Evolutionary conservation across 164 flowering plant genomes (phyloP), one percentile per base, ranked within the genome.

Genomic region (Vitis riparia): DNA sequence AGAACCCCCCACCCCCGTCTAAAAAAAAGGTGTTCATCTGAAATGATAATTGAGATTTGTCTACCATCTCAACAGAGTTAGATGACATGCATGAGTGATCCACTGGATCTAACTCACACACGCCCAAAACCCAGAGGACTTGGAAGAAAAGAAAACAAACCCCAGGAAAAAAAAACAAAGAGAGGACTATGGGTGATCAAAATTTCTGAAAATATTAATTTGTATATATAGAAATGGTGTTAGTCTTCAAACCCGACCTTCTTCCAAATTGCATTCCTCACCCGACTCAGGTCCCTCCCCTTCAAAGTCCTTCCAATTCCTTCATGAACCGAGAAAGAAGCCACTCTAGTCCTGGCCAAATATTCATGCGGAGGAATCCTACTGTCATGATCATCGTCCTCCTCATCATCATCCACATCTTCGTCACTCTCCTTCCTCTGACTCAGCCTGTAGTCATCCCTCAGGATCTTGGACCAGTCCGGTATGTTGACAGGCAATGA

Each of bases 241-340:
- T 73, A 80, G 65, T 83, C 86, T 71, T 80, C 80, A 53, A 81
- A 83, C 11, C 84, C 86, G 52, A 65, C 70, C 67, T 72, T 76
- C 75, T 83, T 66, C 86, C 82, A 81, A 62, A 83, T 69, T 8
- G 85, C 83, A 68, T 82, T 80, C 27, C 85, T 77, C 13, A 83
- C 84, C 51, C 71, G 60, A 0, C 86, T 62, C 68, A 83, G 53
- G 37, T 81, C 86, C 49, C 86, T 77, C 3, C 86, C 86, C 67
- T 83, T 83, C 62, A 81, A 51, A 8, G 86, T 83, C 75, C 86
- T 75, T 17, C 86, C 86, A 0, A 78, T 67, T 16, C 86, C 86
- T 73, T 83, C 86, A 44, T 81, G 86, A 17, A 83, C 86, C 0
- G 86, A 81, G 14, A 79, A 61, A 19, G 86, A 83, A 56, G 79